Evolutionary conservation across 805 yeast species (phyloP).

Genomic region (Barnettozyma botsteinii): DNA sequence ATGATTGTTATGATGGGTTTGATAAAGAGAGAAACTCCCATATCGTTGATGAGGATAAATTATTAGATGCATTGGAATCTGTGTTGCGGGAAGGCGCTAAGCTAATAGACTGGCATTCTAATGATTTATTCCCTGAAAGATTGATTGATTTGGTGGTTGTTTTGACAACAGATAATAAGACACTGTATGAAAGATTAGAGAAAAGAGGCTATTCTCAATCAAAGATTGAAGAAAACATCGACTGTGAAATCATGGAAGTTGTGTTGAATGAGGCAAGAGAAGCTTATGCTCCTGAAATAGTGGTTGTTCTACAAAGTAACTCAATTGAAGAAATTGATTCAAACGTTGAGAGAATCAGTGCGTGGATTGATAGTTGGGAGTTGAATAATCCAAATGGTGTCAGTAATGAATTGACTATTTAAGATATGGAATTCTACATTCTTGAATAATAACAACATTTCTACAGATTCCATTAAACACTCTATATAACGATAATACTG

Average conservation of each 20-base stretch:
- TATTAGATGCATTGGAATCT: conserved; percentile 76
- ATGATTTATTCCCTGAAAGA: conserved; percentile 91
- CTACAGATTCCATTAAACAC: too few species aligned
- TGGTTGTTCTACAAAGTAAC: conserved; percentile 74
- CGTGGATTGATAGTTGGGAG: conserved; percentile 77
- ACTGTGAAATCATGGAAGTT: conserved; percentile 96
- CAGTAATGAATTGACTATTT: conserved; percentile 37
- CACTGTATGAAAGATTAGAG: conserved; percentile 67
- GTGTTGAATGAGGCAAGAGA: conserved; percentile 83
- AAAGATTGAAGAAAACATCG: conserved; percentile 86
- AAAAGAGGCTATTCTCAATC: conserved; percentile 73
- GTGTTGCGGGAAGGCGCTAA: conserved; percentile 78
- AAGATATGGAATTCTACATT: neutral
- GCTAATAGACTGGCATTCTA: conserved; percentile 96
- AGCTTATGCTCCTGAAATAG: conserved; percentile 70
- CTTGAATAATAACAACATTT: too few species aligned
- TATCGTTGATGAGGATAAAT: conserved; percentile 88
- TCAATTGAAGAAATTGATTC: conserved; percentile 68
- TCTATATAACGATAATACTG: too few species aligned
- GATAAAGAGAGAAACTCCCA: conserved; percentile 82
- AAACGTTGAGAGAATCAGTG: conserved; percentile 69
- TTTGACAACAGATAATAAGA: conserved; percentile 66
- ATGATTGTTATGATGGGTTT: conserved; percentile 73
- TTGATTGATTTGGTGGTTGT: conserved; percentile 91
- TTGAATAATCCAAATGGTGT: conserved; percentile 59